A percentile compares a stretch with the other conserved stretches of the same genome.
Evolutionary conservation across 805 yeast genomes (phyloP).

Genomic region (Maudiozyma saulgeensis): DNA sequence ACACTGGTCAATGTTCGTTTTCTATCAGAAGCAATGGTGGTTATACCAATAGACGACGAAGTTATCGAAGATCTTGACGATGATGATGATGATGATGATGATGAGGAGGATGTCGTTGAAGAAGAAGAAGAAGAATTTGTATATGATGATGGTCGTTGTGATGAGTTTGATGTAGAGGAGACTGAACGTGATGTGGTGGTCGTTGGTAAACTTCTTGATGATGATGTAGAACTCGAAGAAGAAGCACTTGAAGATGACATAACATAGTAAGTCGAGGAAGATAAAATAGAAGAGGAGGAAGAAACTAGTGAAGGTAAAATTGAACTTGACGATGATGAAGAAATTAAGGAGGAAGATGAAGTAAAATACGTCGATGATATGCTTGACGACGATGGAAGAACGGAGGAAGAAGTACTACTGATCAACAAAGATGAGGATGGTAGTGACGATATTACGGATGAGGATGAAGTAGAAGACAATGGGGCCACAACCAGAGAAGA

Average conservation of each 20-base stretch:
- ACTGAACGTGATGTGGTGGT: not conserved
- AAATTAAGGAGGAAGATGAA: not conserved
- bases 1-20: constrained; percentile 21
- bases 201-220: constrained; percentile 6
- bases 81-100: not conserved
- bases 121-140: not conserved
- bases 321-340: constrained; percentile 1
- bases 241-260: not conserved
- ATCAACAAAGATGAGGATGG: no score
- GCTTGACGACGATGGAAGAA: not conserved
- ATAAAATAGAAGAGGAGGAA: not conserved
- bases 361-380: not conserved
- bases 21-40: constrained; percentile 1
- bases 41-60: not conserved
- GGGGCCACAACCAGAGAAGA: not conserved
- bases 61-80: not conserved
- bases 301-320: not conserved
- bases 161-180: not conserved
- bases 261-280: not conserved
- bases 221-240: not conserved
- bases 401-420: not conserved
- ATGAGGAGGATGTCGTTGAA: not conserved
- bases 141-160: not conserved
- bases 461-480: not conserved
- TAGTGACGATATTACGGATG: no score